These are phyloP conservation scores for Sporisorium graminicola DNA, from an alignment of 1,284 basidiomycete species.

Conservation along the genomic window DNA sequence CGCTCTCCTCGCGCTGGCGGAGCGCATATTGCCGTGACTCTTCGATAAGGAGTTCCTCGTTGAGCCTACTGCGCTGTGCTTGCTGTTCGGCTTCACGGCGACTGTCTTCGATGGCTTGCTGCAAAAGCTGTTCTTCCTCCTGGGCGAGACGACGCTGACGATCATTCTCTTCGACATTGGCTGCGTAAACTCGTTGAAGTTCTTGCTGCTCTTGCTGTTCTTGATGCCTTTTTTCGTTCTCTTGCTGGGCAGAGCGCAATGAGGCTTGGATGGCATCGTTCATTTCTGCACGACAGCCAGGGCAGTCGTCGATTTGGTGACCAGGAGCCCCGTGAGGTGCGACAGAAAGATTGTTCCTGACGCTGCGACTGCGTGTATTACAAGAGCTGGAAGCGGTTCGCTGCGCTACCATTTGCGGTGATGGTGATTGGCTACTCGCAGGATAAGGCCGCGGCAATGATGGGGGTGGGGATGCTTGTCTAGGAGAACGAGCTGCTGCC, in stretches of 20 bases:
- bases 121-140: conserved; percentile 44
- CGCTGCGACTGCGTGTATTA: neutral
- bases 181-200: conserved; percentile 28
- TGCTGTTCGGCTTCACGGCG: conserved; percentile 38
- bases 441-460: neutral
- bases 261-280: conserved; percentile 51
- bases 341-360: neutral
- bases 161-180: conserved; percentile 34
- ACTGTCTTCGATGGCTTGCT: conserved; percentile 39
- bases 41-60: conserved; percentile 36
- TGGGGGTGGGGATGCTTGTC: neutral
- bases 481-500: neutral
- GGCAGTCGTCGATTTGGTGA: conserved; percentile 46
- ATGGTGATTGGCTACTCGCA: neutral
- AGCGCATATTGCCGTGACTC: conserved; percentile 41
- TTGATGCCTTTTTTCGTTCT: conserved; percentile 23
- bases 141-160: conserved; percentile 22
- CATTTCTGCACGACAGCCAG: conserved; percentile 47
- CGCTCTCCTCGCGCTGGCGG: conserved; percentile 31
- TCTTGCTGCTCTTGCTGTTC: conserved; percentile 31
- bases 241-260: conserved; percentile 31
- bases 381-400: neutral
- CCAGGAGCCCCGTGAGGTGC: conserved; percentile 14
- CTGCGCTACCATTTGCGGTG: neutral
- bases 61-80: conserved; percentile 9